Conservation (phyloP, 1,139 yeast genomes). For the Saccharomyces hybrid region DNA sequence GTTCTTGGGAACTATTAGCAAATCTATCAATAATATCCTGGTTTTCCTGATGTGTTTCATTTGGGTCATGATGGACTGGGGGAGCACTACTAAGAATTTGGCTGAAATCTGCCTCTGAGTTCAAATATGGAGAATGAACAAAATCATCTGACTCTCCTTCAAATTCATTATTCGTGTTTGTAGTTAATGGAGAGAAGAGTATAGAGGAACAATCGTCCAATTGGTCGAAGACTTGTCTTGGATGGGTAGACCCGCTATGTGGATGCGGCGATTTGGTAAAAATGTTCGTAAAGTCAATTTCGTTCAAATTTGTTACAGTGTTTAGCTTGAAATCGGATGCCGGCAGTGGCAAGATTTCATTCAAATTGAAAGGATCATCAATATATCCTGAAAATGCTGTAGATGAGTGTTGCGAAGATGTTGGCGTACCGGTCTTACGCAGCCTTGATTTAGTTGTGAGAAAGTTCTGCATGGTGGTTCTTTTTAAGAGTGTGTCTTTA, state of each 20-base stretch:
- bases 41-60: not conserved
- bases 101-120: not conserved
- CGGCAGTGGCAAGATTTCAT: not conserved
- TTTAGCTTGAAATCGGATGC: not conserved
- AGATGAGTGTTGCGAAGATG: not conserved
- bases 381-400: not conserved
- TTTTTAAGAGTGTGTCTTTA: not conserved
- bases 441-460: not conserved
- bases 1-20: not conserved
- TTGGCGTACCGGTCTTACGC: not conserved
- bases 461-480: not conserved
- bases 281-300: conserved; percentile 32
- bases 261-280: conserved; percentile 20
- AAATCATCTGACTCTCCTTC: not conserved
- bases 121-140: not conserved
- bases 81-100: not conserved
- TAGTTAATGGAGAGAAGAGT: not conserved
- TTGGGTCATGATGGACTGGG: not conserved
- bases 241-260: conserved; percentile 3
- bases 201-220: not conserved
- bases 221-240: not conserved
- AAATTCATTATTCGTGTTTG: not conserved
- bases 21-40: not conserved
- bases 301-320: conserved; percentile 16
- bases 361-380: not conserved